Percentiles rank a stretch among this genome's conserved stretches.
Evolutionary conservation across 208 protist species (phyloP).

Genomic region (Trypanosoma conorhini): DNA sequence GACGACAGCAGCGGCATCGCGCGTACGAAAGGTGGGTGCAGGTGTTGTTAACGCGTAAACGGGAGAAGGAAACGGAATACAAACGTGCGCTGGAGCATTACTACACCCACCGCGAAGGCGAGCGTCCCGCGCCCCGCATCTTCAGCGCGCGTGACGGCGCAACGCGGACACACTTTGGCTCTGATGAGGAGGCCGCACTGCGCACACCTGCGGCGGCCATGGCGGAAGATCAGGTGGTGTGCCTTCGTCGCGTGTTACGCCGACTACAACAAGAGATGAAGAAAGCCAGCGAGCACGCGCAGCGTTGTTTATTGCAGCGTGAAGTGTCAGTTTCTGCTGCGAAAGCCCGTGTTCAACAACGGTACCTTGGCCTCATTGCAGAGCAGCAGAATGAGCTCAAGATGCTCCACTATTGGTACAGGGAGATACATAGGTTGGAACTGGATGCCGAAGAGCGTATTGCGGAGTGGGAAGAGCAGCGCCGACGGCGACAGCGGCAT

Average conservation of each 20-base stretch:
- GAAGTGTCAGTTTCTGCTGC: neutral
- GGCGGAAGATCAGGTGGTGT: neutral
- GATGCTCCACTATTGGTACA: slow-evolving; percentile 17
- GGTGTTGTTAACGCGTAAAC: neutral
- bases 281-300: neutral
- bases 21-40: slow-evolving; percentile 1
- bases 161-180: neutral
- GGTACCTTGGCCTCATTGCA: slow-evolving; percentile 16
- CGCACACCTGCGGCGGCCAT: neutral
- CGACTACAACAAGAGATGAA: slow-evolving; percentile 1
- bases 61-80: slow-evolving; percentile 5
- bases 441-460: slow-evolving; percentile 3
- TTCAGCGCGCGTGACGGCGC: neutral
- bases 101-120: neutral
- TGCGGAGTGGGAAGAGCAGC: neutral
- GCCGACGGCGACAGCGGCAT: neutral
- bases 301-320: neutral
- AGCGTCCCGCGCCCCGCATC: neutral
- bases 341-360: slow-evolving; percentile 8
- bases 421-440: slow-evolving; percentile 10
- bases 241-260: neutral
- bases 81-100: neutral
- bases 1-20: neutral
- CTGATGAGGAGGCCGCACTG: neutral
- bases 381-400: slow-evolving; percentile 19